These are phyloP conservation scores for Phytophthora hibernalis DNA, from an alignment of 352 stramenopile species.

Conservation along the genomic window DNA sequence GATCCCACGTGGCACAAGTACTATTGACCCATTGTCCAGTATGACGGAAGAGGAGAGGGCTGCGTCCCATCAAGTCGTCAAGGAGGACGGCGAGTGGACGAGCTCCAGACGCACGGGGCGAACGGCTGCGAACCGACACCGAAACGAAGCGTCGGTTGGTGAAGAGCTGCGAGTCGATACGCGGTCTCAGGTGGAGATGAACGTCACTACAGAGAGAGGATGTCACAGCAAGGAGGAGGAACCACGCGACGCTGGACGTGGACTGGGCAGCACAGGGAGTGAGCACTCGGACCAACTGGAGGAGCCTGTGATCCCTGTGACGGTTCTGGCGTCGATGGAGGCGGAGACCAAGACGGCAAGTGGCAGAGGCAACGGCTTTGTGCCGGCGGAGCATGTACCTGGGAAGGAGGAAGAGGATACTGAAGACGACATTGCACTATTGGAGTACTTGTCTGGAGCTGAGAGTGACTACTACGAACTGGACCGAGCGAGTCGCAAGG, in stretches of 20 bases:
- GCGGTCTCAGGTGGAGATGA: not conserved
- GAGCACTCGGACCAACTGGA: slow-evolving; percentile 25
- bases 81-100: slow-evolving; percentile 32
- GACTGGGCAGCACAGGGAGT: slow-evolving; percentile 7
- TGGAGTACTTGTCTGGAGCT: slow-evolving; percentile 40
- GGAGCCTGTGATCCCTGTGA: slow-evolving; percentile 34
- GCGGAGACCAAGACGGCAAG: slow-evolving; percentile 29
- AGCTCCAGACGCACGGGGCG: slow-evolving; percentile 32
- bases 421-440: slow-evolving; percentile 43
- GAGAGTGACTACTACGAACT: slow-evolving; percentile 43
- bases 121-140: slow-evolving; percentile 4
- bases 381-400: slow-evolving; percentile 20
- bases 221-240: not conserved
- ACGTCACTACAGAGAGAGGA: slow-evolving; percentile 3
- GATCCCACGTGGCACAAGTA: not conserved
- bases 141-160: not conserved
- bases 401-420: slow-evolving; percentile 33
- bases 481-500: slow-evolving; percentile 38
- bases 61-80: slow-evolving; percentile 4
- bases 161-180: slow-evolving; percentile 30
- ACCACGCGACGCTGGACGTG: not conserved
- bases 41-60: slow-evolving; percentile 18
- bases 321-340: slow-evolving; percentile 22
- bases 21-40: not conserved
- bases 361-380: not conserved